Percentiles rank a stretch among this genome's conserved stretches.
These are phyloP conservation scores for Phytophthora podocarpi DNA, from an alignment of 352 stramenopile genomes.

Conservation along the genomic window DNA sequence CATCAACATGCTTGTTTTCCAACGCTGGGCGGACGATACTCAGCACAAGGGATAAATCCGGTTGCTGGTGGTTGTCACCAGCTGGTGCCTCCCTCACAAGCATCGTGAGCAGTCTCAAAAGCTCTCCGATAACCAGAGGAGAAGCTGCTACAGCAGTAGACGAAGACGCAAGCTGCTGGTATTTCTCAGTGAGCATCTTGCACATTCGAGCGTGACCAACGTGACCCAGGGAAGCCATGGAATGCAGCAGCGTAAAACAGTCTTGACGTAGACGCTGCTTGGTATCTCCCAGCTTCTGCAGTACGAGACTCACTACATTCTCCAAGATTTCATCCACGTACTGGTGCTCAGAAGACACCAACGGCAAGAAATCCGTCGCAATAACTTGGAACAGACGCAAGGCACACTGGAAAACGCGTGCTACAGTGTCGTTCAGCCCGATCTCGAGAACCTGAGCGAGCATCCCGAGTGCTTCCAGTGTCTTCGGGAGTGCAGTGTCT, in stretches of 20 bases:
- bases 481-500: conserved; percentile 61
- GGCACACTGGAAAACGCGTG: conserved; percentile 80
- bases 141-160: conserved; percentile 47
- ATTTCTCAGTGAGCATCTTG: conserved; percentile 68
- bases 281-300: conserved; percentile 80
- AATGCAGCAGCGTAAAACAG: conserved; percentile 73
- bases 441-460: conserved; percentile 66
- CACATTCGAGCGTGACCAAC: conserved; percentile 68
- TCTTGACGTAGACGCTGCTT: conserved; percentile 78
- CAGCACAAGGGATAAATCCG: conserved; percentile 52
- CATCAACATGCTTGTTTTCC: conserved; percentile 86
- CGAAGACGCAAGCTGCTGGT: conserved; percentile 39
- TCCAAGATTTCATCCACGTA: conserved; percentile 67
- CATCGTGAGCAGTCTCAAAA: conserved; percentile 71
- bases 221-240: conserved; percentile 58
- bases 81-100: conserved; percentile 50
- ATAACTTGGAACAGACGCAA: conserved; percentile 74
- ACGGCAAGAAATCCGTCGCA: conserved; percentile 70
- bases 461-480: conserved; percentile 59
- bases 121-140: conserved; percentile 55
- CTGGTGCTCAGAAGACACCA: conserved; percentile 48
- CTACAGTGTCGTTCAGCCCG: conserved; percentile 76
- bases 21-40: conserved; percentile 54
- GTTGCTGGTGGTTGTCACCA: conserved; percentile 13
- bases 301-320: conserved; percentile 58